These are phyloP conservation scores for Clitopilus passeckerianus DNA, from an alignment of 768 basidiomycete genomes.

Conservation along the genomic window DNA sequence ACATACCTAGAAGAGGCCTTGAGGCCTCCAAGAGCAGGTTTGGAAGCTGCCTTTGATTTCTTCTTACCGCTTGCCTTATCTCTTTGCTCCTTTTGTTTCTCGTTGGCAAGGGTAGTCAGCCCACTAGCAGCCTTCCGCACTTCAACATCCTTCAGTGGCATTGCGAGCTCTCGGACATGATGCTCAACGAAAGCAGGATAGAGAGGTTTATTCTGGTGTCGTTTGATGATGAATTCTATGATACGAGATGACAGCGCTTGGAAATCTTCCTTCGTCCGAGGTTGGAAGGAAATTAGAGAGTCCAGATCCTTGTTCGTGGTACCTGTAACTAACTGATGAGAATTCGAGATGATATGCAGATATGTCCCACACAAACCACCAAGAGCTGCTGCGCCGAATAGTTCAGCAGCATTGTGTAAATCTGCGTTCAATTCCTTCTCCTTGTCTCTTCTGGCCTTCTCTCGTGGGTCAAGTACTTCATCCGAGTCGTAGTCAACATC, in stretches of 20 bases:
- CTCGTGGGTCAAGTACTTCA: slow-evolving; percentile 72
- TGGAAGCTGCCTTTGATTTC: slow-evolving; percentile 66
- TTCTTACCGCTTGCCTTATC: slow-evolving; percentile 89
- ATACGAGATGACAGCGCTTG: slow-evolving; percentile 66
- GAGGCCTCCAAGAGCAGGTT: slow-evolving; percentile 71
- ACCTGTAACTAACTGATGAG: slow-evolving; percentile 29
- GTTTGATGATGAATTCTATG: slow-evolving; percentile 69
- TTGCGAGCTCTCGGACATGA: slow-evolving; percentile 69
- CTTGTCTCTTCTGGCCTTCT: slow-evolving; percentile 71
- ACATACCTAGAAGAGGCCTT: slow-evolving; percentile 64
- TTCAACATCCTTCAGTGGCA: slow-evolving; percentile 84
- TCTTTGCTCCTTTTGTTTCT: slow-evolving; percentile 89
- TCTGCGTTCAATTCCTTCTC: slow-evolving; percentile 86
- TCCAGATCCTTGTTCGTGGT: slow-evolving; percentile 68
- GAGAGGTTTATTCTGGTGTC: slow-evolving; percentile 77
- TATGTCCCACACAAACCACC: slow-evolving; percentile 41
- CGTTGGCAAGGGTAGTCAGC: slow-evolving; percentile 85
- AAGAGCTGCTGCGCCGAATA: slow-evolving; percentile 69
- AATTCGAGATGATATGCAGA: background rate
- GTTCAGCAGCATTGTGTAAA: slow-evolving; percentile 74
- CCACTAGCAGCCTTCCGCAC: slow-evolving; percentile 84
- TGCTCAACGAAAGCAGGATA: slow-evolving; percentile 83
- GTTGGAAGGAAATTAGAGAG: slow-evolving; percentile 69
- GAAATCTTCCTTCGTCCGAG: slow-evolving; percentile 89
- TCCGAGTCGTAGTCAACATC: slow-evolving; percentile 64